Percentiles rank a stretch among this genome's conserved stretches.
These are phyloP conservation scores for Sarocladium kiliense DNA, from an alignment of 2,329 filamentous ascomycete species.

Conservation along the genomic window DNA sequence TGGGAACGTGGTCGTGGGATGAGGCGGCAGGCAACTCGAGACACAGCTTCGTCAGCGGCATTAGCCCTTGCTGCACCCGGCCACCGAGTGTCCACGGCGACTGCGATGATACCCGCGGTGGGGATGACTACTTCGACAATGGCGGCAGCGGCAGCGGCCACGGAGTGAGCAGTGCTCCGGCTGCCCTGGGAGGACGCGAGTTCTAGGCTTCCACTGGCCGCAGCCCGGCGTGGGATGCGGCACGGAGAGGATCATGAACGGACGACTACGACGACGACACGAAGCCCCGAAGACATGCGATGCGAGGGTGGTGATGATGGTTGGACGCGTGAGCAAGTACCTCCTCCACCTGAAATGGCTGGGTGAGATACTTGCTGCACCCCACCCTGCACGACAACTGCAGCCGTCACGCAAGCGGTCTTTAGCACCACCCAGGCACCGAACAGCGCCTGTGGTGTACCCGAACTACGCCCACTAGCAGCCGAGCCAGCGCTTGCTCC, in stretches of 20 bases:
- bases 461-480: not conserved
- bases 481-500: slow-evolving; percentile 3
- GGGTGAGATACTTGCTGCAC: slow-evolving; percentile 1
- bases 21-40: slow-evolving; percentile 24
- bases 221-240: slow-evolving; percentile 3
- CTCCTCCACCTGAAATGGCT: not conserved
- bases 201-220: not conserved
- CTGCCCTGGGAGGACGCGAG: not conserved
- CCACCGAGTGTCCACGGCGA: slow-evolving; percentile 28
- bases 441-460: not conserved
- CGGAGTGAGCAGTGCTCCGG: not conserved
- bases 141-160: not conserved
- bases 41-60: slow-evolving; percentile 25
- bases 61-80: slow-evolving; percentile 41
- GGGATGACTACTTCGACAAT: slow-evolving; percentile 7
- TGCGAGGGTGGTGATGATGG: not conserved
- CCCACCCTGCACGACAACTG: slow-evolving; percentile 3
- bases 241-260: not conserved
- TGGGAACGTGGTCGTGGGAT: slow-evolving; percentile 29
- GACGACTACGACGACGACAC: slow-evolving; percentile 1
- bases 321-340: not conserved
- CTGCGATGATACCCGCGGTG: slow-evolving; percentile 11
- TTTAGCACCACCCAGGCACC: not conserved
- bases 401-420: slow-evolving; percentile 2
- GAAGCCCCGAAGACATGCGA: not conserved